Evolutionary conservation across 2,329 filamentous ascomycete species (phyloP).

Genomic region (Fusarium drepaniforme): DNA sequence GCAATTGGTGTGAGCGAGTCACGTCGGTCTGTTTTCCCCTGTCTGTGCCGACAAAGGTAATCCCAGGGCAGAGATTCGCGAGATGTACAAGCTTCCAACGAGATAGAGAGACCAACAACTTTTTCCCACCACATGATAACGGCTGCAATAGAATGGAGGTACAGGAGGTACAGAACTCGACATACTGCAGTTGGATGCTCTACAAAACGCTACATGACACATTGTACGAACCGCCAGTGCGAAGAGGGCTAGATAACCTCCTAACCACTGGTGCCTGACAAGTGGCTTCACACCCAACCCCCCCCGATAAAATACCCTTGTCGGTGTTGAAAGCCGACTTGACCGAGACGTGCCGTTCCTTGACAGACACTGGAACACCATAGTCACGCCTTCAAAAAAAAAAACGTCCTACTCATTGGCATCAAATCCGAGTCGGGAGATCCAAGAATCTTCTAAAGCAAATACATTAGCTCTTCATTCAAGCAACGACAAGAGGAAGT

Average conservation of each 20-base stretch:
- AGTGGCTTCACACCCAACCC: not conserved
- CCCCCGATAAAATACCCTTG: not conserved
- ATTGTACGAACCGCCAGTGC: not conserved
- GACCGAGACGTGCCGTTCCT: not conserved
- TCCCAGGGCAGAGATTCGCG: not conserved
- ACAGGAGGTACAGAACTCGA: not conserved
- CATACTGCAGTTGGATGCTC: not conserved
- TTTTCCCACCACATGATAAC: not conserved
- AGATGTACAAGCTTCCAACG: not conserved
- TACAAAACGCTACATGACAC: not conserved
- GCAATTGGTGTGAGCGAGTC: not conserved
- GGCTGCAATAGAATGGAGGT: not conserved
- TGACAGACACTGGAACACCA: not conserved
- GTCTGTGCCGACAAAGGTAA: not conserved
- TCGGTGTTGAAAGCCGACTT: not conserved
- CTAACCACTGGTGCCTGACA: not conserved
- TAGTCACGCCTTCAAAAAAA: not conserved
- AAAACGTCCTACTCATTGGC: not conserved
- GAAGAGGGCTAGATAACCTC: not conserved
- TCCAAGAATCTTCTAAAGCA: not conserved
- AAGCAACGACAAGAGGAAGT: not conserved
- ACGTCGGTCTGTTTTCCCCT: not conserved
- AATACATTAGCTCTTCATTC: not conserved
- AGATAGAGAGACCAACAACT: not conserved
- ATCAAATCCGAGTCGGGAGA: not conserved